Base-by-base conservation (phyloP, 2,329 filamentous ascomycete species). In the Colletotrichum truncatum region DNA sequence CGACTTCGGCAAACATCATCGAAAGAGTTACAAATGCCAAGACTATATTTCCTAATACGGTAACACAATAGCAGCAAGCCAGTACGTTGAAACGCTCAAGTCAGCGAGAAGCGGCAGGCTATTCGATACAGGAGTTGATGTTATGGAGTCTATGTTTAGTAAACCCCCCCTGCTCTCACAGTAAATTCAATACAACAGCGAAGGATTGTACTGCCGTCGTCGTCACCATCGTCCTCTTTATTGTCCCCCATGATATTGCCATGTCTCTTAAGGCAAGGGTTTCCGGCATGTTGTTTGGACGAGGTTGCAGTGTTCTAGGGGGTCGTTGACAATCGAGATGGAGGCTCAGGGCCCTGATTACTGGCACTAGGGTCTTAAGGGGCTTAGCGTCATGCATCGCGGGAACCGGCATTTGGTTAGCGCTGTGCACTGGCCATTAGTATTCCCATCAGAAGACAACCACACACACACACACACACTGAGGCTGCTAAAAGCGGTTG, bases 381-480 rank as follows among this genome's bases (percentile, higher is more conserved):
- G 57, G 49, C 6, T 43, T 65, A 45, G 62, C 48, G 23, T 14
- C 10, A 34, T 51, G 49, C 43, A 65, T 14, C 11, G 57, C 49
- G 41, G 57, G 41, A 49, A 18, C 38, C 62, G 49, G 57, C 34
- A 51, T 49, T 55, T 62, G 49, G 23, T 16, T 49, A 61, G 56
- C 25, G 26, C 34, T 14, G 41, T 34, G 41, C 53, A 64, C 46
- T 25, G 28, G n/a, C 25, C 55, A 25, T 12, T n/a, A n/a, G n/a
- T n/a, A n/a, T n/a, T n/a, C n/a, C n/a, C n/a, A n/a, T n/a, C n/a
- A n/a, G n/a, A n/a, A n/a, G n/a, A n/a, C n/a, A n/a, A n/a, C n/a
- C n/a, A n/a, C n/a, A n/a, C n/a, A n/a, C n/a, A n/a, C n/a, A n/a
- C n/a, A n/a, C n/a, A n/a, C 41, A 38, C 25, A 16, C 25, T 48